Percentiles rank a stretch among this genome's conserved stretches.
Conservation (phyloP, 495 filamentous ascomycete genomes). For the Hypoxylon intermedium region DNA sequence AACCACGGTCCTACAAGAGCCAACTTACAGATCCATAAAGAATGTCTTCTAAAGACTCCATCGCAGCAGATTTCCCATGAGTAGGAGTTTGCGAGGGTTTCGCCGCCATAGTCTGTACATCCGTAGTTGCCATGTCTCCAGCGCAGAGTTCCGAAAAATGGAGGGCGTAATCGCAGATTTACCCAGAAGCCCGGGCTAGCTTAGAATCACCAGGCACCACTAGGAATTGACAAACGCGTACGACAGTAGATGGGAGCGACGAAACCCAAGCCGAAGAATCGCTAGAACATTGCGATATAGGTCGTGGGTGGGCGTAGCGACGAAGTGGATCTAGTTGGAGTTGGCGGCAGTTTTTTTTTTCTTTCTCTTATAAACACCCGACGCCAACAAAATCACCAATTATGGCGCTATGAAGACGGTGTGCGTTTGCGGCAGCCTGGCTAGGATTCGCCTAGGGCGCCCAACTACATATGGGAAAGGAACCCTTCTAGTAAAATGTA, state of each 20-base stretch:
- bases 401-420: no score
- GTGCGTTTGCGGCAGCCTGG: no score
- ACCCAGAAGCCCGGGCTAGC: slow-evolving; percentile 6
- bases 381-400: slow-evolving; percentile 27
- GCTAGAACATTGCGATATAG: slow-evolving; percentile 41
- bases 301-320: slow-evolving; percentile 14
- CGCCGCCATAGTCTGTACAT: slow-evolving; percentile 34
- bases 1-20: slow-evolving; percentile 9
- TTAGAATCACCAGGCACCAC: slow-evolving; percentile 18
- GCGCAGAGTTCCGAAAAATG: slow-evolving; percentile 4
- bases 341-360: slow-evolving; percentile 23
- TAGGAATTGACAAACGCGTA: slow-evolving; percentile 36
- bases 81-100: slow-evolving; percentile 27
- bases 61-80: slow-evolving; percentile 56
- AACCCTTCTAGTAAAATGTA: no score
- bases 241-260: slow-evolving; percentile 36
- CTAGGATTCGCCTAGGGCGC: no score
- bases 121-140: slow-evolving; percentile 25
- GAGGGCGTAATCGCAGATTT: slow-evolving; percentile 6
- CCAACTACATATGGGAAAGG: no score
- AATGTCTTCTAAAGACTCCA: slow-evolving; percentile 81
- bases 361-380: not conserved
- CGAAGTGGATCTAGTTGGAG: slow-evolving; percentile 28
- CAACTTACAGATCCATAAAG: slow-evolving; percentile 79
- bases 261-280: slow-evolving; percentile 24